Evolutionary conservation across 495 filamentous ascomycete genomes (phyloP).

Genomic region (Aspergillus coremiiformis): DNA sequence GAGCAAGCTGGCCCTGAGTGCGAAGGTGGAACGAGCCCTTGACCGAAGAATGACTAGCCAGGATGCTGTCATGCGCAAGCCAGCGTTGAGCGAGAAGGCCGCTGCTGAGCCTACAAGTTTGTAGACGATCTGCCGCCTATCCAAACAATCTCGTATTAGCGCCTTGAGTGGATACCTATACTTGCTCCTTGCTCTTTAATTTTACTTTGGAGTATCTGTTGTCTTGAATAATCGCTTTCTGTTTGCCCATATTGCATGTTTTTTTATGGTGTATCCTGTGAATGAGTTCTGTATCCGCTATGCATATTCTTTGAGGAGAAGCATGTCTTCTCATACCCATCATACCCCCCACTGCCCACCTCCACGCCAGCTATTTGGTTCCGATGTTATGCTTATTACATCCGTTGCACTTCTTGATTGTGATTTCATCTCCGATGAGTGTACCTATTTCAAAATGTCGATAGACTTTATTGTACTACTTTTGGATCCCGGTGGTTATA

Average conservation of each 20-base stretch:
- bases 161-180: conserved; percentile 1
- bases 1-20: conserved; percentile 83
- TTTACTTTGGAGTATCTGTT: background rate
- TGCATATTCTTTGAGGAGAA: conserved; percentile 7
- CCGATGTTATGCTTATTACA: background rate
- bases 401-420: background rate
- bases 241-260: conserved; percentile 12
- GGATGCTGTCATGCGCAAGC: conserved; percentile 77
- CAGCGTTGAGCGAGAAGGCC: conserved; percentile 44
- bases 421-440: background rate
- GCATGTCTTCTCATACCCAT: conserved; percentile 18
- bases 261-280: conserved; percentile 7
- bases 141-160: background rate
- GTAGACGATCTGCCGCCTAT: background rate
- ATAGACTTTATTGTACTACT: background rate
- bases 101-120: conserved; percentile 24
- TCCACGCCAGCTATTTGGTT: conserved; percentile 10
- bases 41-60: conserved; percentile 83
- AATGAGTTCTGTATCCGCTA: conserved; percentile 12
- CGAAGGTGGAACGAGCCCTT: conserved; percentile 89
- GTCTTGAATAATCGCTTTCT: conserved; percentile 1
- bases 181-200: background rate
- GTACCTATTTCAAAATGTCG: conserved; percentile 1
- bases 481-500: background rate
- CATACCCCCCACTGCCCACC: conserved; percentile 14